Conservation (phyloP, 345 rosid species). For the Microthlaspi erraticum region DNA sequence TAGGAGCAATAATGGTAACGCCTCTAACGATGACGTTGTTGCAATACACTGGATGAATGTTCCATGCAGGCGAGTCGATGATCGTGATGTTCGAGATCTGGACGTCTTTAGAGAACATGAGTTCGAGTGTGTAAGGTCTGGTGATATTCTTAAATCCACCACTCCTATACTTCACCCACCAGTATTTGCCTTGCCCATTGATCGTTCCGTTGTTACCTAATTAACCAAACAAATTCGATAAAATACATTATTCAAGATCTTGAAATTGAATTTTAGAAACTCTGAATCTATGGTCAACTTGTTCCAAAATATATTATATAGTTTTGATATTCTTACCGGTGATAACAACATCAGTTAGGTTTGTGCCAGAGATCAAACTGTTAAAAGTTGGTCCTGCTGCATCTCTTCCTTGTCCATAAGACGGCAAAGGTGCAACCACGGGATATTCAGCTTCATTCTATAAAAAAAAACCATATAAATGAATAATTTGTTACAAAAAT, state of each 20-base stretch:
- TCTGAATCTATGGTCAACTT: not conserved
- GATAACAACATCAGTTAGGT: conserved; percentile 74
- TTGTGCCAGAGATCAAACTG: conserved; percentile 72
- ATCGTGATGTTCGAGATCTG: conserved; percentile 72
- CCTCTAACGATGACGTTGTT: conserved; percentile 66
- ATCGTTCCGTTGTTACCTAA: conserved; percentile 82
- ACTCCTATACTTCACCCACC: conserved; percentile 73
- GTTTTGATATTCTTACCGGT: conserved; percentile 54
- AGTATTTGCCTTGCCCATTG: conserved; percentile 74
- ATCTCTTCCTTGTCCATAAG: conserved; percentile 79
- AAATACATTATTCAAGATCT: not conserved
- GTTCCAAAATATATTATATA: not conserved
- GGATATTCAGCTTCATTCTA: conserved; percentile 72
- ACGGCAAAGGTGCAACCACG: conserved; percentile 57
- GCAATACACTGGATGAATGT: conserved; percentile 79
- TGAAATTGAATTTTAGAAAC: not conserved
- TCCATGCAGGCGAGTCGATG: conserved; percentile 85
- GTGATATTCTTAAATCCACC: conserved; percentile 56
- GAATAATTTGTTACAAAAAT: not conserved
- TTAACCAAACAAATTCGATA: conserved; percentile 23
- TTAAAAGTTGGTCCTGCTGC: conserved; percentile 57
- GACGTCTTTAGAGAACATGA: conserved; percentile 57
- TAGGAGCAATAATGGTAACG: conserved; percentile 83
- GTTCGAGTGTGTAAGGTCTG: conserved; percentile 77
- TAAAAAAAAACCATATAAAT: not conserved